Evolutionary conservation across 257 asterid genomes (phyloP).

Genomic region (Solanum chmielewskii): DNA sequence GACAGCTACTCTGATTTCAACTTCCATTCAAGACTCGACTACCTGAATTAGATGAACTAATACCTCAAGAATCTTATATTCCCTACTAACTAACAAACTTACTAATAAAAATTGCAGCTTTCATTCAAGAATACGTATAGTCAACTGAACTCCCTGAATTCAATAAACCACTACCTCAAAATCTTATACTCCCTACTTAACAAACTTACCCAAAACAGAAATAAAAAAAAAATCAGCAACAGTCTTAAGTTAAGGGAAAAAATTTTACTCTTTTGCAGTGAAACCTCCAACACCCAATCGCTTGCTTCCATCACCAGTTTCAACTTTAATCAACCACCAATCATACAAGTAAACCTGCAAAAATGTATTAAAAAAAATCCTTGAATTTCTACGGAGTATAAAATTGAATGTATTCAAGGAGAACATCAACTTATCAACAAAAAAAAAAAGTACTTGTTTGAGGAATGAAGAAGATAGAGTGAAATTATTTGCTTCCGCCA

Average conservation of each 20-base stretch:
- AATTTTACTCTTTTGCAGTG: constrained; percentile 1
- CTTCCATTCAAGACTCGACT: neutral
- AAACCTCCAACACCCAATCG: constrained; percentile 42
- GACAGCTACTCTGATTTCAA: neutral
- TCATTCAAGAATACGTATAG: neutral
- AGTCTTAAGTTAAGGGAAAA: neutral
- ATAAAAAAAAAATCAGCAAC: neutral
- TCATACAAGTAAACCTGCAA: constrained; percentile 18
- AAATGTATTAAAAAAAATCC: neutral
- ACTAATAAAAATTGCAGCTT: neutral
- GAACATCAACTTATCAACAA: neutral
- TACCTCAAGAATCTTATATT: neutral
- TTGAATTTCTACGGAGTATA: neutral
- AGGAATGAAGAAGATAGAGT: neutral
- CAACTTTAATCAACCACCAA: constrained; percentile 58
- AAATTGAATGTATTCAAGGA: neutral
- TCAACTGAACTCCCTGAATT: neutral
- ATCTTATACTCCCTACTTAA: neutral
- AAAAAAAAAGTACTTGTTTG: neutral
- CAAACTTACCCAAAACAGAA: neutral
- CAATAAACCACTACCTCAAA: neutral
- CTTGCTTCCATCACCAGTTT: constrained; percentile 17
- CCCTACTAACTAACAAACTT: neutral
- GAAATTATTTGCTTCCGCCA: neutral
- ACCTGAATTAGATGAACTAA: neutral